These are phyloP conservation scores for Comarum palustre DNA, from an alignment of 306 rosid species.

Conservation along the genomic window DNA sequence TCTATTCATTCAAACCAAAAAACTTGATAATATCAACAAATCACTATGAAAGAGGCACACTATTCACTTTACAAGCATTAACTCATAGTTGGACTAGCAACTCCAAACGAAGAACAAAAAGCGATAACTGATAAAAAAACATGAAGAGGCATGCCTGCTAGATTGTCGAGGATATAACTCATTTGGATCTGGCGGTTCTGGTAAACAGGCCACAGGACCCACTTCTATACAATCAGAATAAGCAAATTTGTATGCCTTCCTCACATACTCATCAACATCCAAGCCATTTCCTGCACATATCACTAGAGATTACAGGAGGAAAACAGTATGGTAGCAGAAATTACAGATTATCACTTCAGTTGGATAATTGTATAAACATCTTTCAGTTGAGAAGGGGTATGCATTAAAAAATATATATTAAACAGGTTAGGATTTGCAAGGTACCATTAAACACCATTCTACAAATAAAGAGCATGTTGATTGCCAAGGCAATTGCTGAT, in stretches of 20 bases:
- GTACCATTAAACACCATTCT: conserved; percentile 97
- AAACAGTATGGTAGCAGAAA: conserved; percentile 15
- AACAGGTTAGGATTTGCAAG: conserved; percentile 20
- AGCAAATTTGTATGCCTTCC: conserved; percentile 96
- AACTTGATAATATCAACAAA: neutral
- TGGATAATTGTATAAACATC: conserved; percentile 22
- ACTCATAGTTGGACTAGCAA: neutral
- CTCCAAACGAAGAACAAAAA: neutral
- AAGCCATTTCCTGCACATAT: conserved; percentile 81
- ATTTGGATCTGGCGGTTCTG: conserved; percentile 98
- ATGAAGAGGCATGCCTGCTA: conserved; percentile 58
- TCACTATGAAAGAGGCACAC: conserved; percentile 4
- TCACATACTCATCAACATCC: conserved; percentile 94
- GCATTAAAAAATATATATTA: neutral
- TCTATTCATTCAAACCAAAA: neutral
- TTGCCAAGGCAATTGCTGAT: conserved; percentile 97
- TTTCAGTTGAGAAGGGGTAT: conserved; percentile 21
- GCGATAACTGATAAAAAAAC: conserved; percentile 11
- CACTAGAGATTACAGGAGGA: conserved; percentile 1
- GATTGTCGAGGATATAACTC: conserved; percentile 97
- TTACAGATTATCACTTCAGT: conserved; percentile 11
- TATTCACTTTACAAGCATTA: neutral
- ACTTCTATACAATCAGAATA: conserved; percentile 93
- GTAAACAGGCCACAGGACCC: conserved; percentile 92
- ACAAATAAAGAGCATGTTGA: conserved; percentile 99